Evolutionary conservation across 2,329 filamentous ascomycete genomes (phyloP), one percentile per base, ranked within the genome.

Genomic region (Verticillium dahliae): DNA sequence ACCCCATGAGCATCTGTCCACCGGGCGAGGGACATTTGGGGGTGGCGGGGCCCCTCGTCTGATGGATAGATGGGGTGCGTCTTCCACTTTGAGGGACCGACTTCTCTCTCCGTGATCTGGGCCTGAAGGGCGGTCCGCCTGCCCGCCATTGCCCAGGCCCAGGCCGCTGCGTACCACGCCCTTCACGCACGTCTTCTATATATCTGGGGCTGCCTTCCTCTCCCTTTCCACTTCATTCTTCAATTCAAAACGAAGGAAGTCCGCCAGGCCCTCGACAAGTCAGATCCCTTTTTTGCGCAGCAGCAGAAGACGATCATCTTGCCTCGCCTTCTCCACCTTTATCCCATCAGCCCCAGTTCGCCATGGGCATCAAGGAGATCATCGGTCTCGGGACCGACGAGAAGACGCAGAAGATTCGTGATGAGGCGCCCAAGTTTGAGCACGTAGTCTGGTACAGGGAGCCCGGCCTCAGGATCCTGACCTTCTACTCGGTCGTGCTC

Each of bases 381-480:
- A 58, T 58, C 39, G 57, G 57, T 13, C 38, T 45, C 15, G 57
- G 38, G 57, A 33, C 39, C 22, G 39, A 58, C 18, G 57, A 58
- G 57, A 45, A 41, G 38, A 58, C 39, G 1, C 57, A 58, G 39
- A 41, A n/a, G 38, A n/a, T 45, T 58, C 57, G 57, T 18, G 76
- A 78, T 60, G 79, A 81, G 65, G 78, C 79, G 13, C 80, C 79
- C 63, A 67, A 78, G 58, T 80, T 83, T 61, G 75, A 79, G 67
- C 74, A 66, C 63, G 80, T 85, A 57, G 71, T 77, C 65, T 85
- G 82, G 82, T 81, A 68, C 58, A 79, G 76, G 64, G 81, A 85
- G 34, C 78, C 81, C 13, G 81, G 81, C 45, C 75, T 85, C 66
- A 75, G 82, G 69, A 79, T 80, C 72, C 75, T 85, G 9, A 85